Conservation (phyloP, 1,139 yeast species). For the Zygosaccharomyces sapae region DNA sequence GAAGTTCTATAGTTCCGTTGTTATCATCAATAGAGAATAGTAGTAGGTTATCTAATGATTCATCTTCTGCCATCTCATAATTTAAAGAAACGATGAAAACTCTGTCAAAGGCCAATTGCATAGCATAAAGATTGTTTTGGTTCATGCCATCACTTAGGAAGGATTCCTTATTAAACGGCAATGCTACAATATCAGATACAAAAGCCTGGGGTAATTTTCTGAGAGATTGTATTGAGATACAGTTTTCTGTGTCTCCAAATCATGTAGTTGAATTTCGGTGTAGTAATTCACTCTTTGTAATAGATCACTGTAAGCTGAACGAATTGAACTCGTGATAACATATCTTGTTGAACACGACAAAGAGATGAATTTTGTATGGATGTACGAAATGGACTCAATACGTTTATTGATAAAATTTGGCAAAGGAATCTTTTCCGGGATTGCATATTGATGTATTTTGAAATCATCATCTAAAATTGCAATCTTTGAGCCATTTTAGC, state of each 20-base stretch:
- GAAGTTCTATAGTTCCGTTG: constrained; percentile 23
- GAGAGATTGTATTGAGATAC: constrained; percentile 13
- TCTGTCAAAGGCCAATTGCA: constrained; percentile 20
- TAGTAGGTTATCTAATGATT: constrained; percentile 22
- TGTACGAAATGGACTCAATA: constrained; percentile 8
- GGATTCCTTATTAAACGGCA: constrained; percentile 14
- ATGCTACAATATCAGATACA: constrained; percentile 23
- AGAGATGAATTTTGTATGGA: constrained; percentile 15
- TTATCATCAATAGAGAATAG: constrained; percentile 30
- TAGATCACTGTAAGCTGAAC: constrained; percentile 9
- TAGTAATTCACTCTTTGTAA: constrained; percentile 7
- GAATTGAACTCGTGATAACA: constrained; percentile 15
- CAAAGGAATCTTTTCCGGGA: constrained; percentile 4
- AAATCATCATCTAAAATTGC: constrained; percentile 5
- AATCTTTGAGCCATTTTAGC: constrained; percentile 4
- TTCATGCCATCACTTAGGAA: constrained; percentile 1
- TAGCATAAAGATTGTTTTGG: constrained; percentile 23
- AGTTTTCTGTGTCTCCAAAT: constrained; percentile 12
- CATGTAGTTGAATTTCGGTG: constrained; percentile 16
- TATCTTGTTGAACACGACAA: constrained; percentile 16
- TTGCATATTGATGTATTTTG: constrained; percentile 2
- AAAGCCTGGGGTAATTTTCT: constrained; percentile 18
- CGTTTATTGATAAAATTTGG: constrained; percentile 3
- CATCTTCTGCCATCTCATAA: constrained; percentile 29
- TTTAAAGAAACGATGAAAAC: constrained; percentile 29